Evolutionary conservation across 768 basidiomycete species (phyloP).

Genomic region (Tylopilus sp.): DNA sequence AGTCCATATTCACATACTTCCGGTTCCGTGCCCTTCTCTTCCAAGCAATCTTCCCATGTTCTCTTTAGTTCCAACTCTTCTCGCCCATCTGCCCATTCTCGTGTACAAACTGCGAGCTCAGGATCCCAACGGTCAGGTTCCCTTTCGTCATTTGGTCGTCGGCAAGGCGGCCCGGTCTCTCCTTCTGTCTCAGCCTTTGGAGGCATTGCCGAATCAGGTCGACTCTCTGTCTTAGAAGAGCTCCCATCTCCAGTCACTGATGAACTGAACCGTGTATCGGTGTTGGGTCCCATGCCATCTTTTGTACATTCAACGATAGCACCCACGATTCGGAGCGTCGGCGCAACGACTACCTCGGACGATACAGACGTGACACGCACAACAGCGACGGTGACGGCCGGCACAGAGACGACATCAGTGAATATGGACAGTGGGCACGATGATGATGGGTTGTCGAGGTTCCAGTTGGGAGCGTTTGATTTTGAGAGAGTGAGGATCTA

Average conservation of each 20-base stretch:
- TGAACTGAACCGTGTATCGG: constrained; percentile 22
- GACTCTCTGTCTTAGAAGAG: constrained; percentile 24
- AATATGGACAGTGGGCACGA: constrained; percentile 13
- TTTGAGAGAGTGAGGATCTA: constrained; percentile 17
- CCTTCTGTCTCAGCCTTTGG: constrained; percentile 54
- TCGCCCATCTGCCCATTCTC: constrained; percentile 45
- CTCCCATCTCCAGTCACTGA: constrained; percentile 11
- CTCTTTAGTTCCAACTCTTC: constrained; percentile 55
- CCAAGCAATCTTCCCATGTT: constrained; percentile 36
- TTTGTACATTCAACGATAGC: constrained; percentile 26
- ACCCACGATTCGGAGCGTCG: constrained; percentile 32
- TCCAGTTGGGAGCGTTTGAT: constrained; percentile 20
- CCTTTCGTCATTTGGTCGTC: constrained; percentile 52
- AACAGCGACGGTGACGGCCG: constrained; percentile 18
- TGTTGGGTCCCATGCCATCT: constrained; percentile 33
- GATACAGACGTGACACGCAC: constrained; percentile 29
- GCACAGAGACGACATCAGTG: constrained; percentile 9
- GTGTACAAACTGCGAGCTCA: constrained; percentile 33
- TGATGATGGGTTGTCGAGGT: constrained; percentile 6
- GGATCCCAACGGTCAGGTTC: constrained; percentile 47
- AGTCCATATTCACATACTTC: constrained; percentile 46
- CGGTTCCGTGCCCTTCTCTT: constrained; percentile 51
- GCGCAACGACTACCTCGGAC: constrained; percentile 29
- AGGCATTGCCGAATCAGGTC: constrained; percentile 13
- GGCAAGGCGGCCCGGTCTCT: constrained; percentile 35